Base-by-base conservation (phyloP, 1,139 yeast species). In the Starmera stellimalicola region DNA sequence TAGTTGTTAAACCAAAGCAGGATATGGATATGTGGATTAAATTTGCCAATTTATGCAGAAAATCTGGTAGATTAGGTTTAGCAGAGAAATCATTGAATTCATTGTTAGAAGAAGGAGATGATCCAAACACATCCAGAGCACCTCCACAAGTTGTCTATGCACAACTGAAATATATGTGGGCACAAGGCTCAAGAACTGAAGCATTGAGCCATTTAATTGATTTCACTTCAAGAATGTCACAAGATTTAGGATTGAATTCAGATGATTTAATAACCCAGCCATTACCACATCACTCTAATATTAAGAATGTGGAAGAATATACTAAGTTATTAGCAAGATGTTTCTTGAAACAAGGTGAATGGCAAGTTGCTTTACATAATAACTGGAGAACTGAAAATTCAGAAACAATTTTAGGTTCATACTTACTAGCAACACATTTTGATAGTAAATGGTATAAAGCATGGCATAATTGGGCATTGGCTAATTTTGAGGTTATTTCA, bases 401-500 rank as follows among this genome's bases (percentile, higher is more conserved):
- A 0, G 94, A 82, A 43, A 77, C 87, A 0, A 85, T 93, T 42
- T 63, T 93, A 41, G 95, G 96, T 10, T 88, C 97, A 0, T 93
- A 85, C 54, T 63, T 88, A 38, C 66, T 91, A 44, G 97, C 98
- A 0, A 91, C 98, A 0, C 95, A 88, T 54, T 91, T 91, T 55
- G 97, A 91, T 53, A 69, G 73, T 31, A 72, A 73, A 29, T 93
- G 98, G 96, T 93, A 93, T 53, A 91, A 93, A 51, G 98, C 98
- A 16, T 93, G 98, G 98, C 99, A 93, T 52, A 88, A 87, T 52
- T 93, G 99, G 99, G 98, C 98, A 0, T 63, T 93, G 49, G 96
- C 98, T 1, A 93, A 93, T 55, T 93, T 87, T 54, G 96, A 88
- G 52, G 96, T 88, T 2, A 83, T 91, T 19, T 81, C 95, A 0